Percentiles rank a stretch among this genome's conserved stretches.
phyloP scores from a whole-genome alignment of 2,329 filamentous ascomycete species.

The Phialophora macrospora region DNA sequence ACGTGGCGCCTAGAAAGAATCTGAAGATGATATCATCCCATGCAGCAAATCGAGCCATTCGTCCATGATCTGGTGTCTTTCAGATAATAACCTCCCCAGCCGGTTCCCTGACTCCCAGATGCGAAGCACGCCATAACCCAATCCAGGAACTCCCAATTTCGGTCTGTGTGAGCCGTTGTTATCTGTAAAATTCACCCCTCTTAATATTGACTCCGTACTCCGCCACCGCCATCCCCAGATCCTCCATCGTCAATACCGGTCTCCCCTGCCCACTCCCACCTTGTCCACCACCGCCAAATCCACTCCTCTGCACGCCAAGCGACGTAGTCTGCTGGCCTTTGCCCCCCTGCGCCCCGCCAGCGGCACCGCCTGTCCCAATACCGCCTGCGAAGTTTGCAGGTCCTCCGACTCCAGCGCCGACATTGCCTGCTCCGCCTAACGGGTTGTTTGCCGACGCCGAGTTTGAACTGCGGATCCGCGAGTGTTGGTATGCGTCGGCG shows the following conservation, averaged over 20 bases:
- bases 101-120: background rate
- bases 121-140: background rate
- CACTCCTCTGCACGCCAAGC: conserved; percentile 75
- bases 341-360: conserved; percentile 51
- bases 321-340: conserved; percentile 59
- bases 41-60: background rate
- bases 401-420: conserved; percentile 51
- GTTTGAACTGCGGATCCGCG: conserved; percentile 90
- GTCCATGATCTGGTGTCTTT: background rate
- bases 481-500: conserved; percentile 97
- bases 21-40: background rate
- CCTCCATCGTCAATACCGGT: conserved; percentile 97
- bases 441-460: conserved; percentile 85
- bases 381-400: conserved; percentile 34
- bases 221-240: conserved; percentile 94
- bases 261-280: conserved; percentile 81
- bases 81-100: background rate
- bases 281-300: conserved; percentile 85
- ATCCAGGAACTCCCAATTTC: background rate
- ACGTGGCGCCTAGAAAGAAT: background rate
- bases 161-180: conserved; percentile 36
- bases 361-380: conserved; percentile 44
- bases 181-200: conserved; percentile 95
- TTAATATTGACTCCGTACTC: conserved; percentile 99
- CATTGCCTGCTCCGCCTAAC: conserved; percentile 72